A percentile compares a stretch with the other conserved stretches of the same genome.
Conservation (phyloP, 169 alveolate genomes). For the Babesia bigemina region DNA sequence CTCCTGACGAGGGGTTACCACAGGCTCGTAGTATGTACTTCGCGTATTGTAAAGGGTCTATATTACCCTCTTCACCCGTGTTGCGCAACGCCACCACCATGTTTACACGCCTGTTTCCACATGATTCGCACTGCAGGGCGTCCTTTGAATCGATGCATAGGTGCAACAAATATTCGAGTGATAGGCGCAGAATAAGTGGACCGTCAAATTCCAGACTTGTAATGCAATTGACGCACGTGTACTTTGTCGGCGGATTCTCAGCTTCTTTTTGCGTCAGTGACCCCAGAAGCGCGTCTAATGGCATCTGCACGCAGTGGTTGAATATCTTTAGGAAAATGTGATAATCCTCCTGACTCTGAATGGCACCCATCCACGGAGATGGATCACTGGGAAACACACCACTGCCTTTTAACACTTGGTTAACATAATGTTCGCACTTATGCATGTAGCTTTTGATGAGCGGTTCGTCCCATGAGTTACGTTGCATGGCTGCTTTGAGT, state of each 20-base stretch:
- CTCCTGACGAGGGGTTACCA: not conserved
- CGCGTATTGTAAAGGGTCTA: not conserved
- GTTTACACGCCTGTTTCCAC: constrained; percentile 3
- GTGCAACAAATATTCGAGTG: constrained; percentile 20
- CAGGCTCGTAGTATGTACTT: constrained; percentile 15
- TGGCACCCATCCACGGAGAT: constrained; percentile 5
- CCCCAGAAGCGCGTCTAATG: constrained; percentile 32
- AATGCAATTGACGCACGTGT: constrained; percentile 39
- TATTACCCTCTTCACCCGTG: not conserved
- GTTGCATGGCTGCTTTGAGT: not conserved
- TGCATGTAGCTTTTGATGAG: not conserved
- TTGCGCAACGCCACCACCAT: constrained; percentile 7
- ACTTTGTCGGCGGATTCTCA: not conserved
- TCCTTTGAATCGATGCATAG: not conserved
- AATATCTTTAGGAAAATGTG: constrained; percentile 22
- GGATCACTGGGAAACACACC: constrained; percentile 11
- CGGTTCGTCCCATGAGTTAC: not conserved
- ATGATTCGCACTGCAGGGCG: constrained; percentile 21
- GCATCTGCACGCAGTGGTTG: constrained; percentile 6
- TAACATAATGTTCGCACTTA: constrained; percentile 1
- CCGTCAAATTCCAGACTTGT: constrained; percentile 23
- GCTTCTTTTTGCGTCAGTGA: not conserved
- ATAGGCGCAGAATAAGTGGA: constrained; percentile 9
- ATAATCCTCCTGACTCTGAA: not conserved
- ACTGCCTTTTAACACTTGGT: not conserved